A percentile compares a stretch with the other conserved stretches of the same genome.
phyloP scores from a whole-genome alignment of 1,284 basidiomycete species.

The Rhodotorula sp. region DNA sequence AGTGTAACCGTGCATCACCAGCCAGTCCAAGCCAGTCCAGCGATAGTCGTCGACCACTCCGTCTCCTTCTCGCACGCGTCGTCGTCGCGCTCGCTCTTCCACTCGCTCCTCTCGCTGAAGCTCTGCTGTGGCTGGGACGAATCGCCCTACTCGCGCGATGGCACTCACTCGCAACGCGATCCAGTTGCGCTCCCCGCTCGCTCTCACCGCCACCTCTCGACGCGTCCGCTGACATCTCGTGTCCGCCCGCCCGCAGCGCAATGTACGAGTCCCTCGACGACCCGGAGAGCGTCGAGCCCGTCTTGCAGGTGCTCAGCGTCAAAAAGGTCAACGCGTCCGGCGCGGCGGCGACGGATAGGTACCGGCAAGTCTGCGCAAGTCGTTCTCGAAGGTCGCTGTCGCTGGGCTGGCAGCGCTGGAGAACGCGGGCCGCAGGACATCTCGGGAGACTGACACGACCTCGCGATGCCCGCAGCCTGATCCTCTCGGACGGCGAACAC shows the following conservation, averaged over 20 bases:
- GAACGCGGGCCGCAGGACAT: background rate
- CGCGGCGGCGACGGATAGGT: constrained; percentile 45
- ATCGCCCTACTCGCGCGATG: no score
- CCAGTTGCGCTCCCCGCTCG: constrained; percentile 7
- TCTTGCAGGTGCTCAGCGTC: constrained; percentile 75
- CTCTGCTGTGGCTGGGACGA: background rate
- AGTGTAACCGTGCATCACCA: background rate
- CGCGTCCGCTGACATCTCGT: background rate
- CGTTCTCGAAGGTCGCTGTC: background rate
- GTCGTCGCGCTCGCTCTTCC: background rate
- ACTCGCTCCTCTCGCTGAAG: background rate
- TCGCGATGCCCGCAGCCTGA: constrained; percentile 47
- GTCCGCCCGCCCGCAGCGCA: constrained; percentile 6
- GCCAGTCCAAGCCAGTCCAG: background rate
- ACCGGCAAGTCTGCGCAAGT: constrained; percentile 45
- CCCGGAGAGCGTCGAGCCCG: constrained; percentile 53
- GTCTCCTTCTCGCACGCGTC: background rate
- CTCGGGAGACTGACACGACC: no score
- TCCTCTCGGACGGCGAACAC: constrained; percentile 67
- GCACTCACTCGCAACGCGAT: no score
- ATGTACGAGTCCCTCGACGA: constrained; percentile 32
- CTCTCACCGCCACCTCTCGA: background rate
- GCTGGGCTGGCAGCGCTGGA: background rate
- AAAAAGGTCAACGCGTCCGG: constrained; percentile 62
- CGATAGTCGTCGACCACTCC: background rate